Percentiles rank a stretch among this genome's conserved stretches.
Conservation (phyloP, 2,329 filamentous ascomycete species). For the Xylaria sp. region DNA sequence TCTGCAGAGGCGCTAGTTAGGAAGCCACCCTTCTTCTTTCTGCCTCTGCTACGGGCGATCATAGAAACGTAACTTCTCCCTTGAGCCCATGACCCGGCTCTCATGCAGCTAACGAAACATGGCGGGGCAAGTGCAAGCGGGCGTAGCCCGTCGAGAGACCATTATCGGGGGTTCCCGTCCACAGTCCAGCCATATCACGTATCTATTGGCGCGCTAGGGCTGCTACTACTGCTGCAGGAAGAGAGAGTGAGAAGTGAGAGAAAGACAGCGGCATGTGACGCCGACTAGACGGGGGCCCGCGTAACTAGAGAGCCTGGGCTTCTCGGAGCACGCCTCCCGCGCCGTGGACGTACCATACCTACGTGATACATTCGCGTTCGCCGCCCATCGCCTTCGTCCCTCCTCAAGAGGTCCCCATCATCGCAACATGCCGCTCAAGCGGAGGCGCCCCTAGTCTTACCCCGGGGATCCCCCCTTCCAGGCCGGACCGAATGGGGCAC, state of each 20-base stretch:
- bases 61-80: neutral
- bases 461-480: slow-evolving; percentile 27
- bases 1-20: neutral
- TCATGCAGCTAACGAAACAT: neutral
- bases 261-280: slow-evolving; percentile 18
- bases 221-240: slow-evolving; percentile 8
- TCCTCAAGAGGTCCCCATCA: slow-evolving; percentile 14
- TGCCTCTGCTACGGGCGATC: no score
- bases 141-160: neutral
- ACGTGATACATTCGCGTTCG: slow-evolving; percentile 1
- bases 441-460: slow-evolving; percentile 27
- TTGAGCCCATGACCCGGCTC: neutral
- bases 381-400: no score
- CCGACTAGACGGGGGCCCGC: slow-evolving; percentile 12
- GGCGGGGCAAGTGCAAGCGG: neutral
- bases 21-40: neutral
- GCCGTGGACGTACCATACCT: neutral
- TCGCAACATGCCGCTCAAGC: slow-evolving; percentile 14
- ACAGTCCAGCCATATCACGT: no score
- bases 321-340: slow-evolving; percentile 8
- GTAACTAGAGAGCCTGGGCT: slow-evolving; percentile 8
- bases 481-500: slow-evolving; percentile 31
- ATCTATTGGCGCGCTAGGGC: no score
- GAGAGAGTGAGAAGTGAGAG: no score
- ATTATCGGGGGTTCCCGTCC: neutral